Percentiles rank a stretch among this genome's conserved stretches.
Evolutionary conservation across 148 eudicot species (phyloP).

Genomic region (Cornus kousa): DNA sequence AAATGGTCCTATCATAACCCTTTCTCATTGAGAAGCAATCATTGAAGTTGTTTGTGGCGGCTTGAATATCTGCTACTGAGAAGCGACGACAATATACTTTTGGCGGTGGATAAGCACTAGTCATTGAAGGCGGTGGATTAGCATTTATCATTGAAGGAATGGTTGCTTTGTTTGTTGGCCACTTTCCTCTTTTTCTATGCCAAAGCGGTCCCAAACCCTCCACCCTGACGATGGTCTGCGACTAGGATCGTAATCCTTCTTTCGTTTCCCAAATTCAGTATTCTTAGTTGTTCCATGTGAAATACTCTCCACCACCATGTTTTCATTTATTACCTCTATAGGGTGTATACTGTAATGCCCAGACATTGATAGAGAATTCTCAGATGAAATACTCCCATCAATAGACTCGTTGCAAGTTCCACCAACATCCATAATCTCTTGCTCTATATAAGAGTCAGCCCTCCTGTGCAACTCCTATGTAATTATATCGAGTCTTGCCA

Average conservation of each 20-base stretch:
- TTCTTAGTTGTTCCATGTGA: neutral
- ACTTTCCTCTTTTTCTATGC: too few relatives aligned
- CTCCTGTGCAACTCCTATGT: constrained; percentile 15
- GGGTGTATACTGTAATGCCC: too few relatives aligned
- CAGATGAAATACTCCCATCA: neutral
- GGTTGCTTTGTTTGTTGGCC: too few relatives aligned
- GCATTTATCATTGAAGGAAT: too few relatives aligned
- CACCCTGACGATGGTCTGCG: neutral
- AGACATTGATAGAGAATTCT: too few relatives aligned
- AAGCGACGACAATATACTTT: neutral
- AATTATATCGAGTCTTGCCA: constrained; percentile 18
- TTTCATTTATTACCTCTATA: too few relatives aligned
- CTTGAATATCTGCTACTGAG: constrained; percentile 3
- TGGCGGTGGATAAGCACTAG: too few relatives aligned
- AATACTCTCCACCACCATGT: neutral
- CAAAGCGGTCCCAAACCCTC: neutral
- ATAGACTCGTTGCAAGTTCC: neutral
- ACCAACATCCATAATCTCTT: neutral
- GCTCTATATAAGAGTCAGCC: neutral
- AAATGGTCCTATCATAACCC: neutral
- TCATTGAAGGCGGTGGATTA: too few relatives aligned
- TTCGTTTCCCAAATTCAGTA: too few relatives aligned
- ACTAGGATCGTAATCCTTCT: neutral
- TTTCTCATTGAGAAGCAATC: neutral
- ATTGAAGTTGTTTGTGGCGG: constrained; percentile 11